Base-by-base conservation (phyloP, 192 early-diverging fungal species). In the Thoreauomyces humboldtii region DNA sequence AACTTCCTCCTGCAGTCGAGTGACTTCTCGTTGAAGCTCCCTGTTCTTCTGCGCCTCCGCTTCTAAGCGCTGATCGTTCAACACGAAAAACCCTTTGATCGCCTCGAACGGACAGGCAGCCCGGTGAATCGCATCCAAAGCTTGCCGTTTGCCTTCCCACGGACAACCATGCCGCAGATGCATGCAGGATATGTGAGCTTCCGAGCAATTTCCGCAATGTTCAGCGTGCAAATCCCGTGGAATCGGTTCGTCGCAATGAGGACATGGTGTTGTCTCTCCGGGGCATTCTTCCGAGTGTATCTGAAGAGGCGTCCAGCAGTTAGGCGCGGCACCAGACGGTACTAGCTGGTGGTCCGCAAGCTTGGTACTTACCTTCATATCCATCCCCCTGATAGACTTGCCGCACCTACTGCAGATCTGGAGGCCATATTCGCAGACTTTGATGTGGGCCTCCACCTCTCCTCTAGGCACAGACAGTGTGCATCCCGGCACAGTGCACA, bases 41-140 rank as follows among this genome's bases (percentile, higher is more conserved):
- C 65, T 31, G 41, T 85, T 71, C 31, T 89, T 81, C 1, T 79
- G 61, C 21, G 72, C 65, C 6, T 85, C 33, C 0, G 59, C 33
- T 3, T 79, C 71, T 22, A 73, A 69, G 24, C 70, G 72, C 25
- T 63, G 54, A 21, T 86, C 77, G 35, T 83, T 77, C 0, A 73
- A 34, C 12, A 65, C 56, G 9, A 88, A 65, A 34, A 75, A 85
- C 1, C 73, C 75, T 51, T 83, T 81, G 38, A 89, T 79, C 14
- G 79, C 67, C 35, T 88, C 87, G 43, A 82, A 88, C 0, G 81
- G 65, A 41, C 88, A 89, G n/a, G 63, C 43, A 4, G 61, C 55
- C 4, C 72, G 56, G 62, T 89, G 88, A 12, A 61, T 61, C 5
- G 70, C 4, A 7, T 52, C 41, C 15, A 80, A 27, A 12, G 69